Percentiles rank a stretch among this genome's conserved stretches.
These are phyloP conservation scores for Clitopilus passeckerianus DNA, from an alignment of 768 basidiomycete species.

Conservation along the genomic window DNA sequence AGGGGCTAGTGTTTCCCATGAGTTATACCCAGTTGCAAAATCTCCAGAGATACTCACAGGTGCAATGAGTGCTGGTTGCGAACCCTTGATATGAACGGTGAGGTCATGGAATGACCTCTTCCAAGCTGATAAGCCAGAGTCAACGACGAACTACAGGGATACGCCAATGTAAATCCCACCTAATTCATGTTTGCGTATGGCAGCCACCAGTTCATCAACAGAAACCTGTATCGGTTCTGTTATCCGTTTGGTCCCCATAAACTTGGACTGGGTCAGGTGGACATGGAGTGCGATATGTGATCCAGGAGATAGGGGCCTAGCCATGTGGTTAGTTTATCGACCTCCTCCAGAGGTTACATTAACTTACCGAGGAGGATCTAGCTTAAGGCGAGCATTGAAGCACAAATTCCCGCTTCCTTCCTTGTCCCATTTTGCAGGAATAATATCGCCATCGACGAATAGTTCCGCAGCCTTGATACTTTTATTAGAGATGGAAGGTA, in stretches of 20 bases:
- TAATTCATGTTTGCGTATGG: not conserved
- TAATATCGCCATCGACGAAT: constrained; percentile 2
- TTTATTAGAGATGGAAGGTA: constrained; percentile 4
- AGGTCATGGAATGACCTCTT: not conserved
- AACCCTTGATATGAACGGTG: not conserved
- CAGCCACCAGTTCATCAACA: not conserved
- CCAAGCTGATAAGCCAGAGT: not conserved
- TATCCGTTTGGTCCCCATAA: not conserved
- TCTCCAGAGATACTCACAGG: not conserved
- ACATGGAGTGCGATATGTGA: not conserved
- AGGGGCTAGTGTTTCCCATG: not conserved
- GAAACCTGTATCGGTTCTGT: not conserved
- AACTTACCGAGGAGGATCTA: constrained; percentile 6
- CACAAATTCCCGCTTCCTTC: not conserved
- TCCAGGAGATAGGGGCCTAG: not conserved
- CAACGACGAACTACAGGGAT: not conserved
- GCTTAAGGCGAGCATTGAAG: not conserved
- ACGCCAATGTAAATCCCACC: not conserved
- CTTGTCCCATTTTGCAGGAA: not conserved
- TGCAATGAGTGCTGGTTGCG: not conserved
- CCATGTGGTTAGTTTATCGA: not conserved
- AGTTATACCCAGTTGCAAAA: not conserved
- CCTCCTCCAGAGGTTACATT: not conserved
- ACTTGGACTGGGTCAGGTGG: not conserved
- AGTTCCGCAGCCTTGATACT: constrained; percentile 8